Evolutionary conservation across 2,329 filamentous ascomycete genomes (phyloP).

Genomic region (Colletotrichum shisoi): DNA sequence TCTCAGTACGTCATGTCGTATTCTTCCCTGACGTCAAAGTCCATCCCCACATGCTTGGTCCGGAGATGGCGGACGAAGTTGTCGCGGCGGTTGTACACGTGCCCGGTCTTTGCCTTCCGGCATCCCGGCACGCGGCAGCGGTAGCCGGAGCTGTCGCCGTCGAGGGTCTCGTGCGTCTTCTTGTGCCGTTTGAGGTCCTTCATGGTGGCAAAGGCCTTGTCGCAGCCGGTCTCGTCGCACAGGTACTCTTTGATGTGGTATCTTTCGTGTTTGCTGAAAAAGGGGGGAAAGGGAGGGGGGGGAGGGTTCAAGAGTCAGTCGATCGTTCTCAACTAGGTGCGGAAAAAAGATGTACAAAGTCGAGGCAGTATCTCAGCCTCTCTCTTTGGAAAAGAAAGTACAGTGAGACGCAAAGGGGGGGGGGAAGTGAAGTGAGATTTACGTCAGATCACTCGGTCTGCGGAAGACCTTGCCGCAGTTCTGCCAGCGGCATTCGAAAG

Average conservation of each 20-base stretch:
- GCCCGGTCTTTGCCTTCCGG: constrained; percentile 42
- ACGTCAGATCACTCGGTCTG: constrained; percentile 40
- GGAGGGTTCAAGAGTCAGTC: constrained; percentile 9
- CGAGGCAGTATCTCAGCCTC: neutral
- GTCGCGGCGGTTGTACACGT: constrained; percentile 44
- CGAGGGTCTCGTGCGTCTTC: constrained; percentile 38
- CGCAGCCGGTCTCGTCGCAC: constrained; percentile 39
- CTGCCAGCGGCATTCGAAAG: constrained; percentile 37
- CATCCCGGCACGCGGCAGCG: constrained; percentile 43
- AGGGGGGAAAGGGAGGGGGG: no score
- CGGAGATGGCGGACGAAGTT: constrained; percentile 44
- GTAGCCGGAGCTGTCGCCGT: constrained; percentile 41
- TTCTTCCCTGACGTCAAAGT: constrained; percentile 35
- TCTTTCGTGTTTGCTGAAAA: constrained; percentile 41
- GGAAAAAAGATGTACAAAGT: neutral
- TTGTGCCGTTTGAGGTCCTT: constrained; percentile 44
- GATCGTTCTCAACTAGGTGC: neutral
- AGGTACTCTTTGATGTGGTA: constrained; percentile 42
- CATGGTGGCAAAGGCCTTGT: constrained; percentile 42
- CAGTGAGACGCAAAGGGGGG: neutral
- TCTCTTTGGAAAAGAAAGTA: neutral
- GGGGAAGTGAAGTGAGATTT: constrained; percentile 23
- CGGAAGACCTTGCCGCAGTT: constrained; percentile 37
- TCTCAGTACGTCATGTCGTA: constrained; percentile 24
- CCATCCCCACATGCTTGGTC: constrained; percentile 41